Evolutionary conservation across 2,329 filamentous ascomycete species (phyloP), one percentile per base, ranked within the genome.

Genomic region (Huntiella abstrusa): DNA sequence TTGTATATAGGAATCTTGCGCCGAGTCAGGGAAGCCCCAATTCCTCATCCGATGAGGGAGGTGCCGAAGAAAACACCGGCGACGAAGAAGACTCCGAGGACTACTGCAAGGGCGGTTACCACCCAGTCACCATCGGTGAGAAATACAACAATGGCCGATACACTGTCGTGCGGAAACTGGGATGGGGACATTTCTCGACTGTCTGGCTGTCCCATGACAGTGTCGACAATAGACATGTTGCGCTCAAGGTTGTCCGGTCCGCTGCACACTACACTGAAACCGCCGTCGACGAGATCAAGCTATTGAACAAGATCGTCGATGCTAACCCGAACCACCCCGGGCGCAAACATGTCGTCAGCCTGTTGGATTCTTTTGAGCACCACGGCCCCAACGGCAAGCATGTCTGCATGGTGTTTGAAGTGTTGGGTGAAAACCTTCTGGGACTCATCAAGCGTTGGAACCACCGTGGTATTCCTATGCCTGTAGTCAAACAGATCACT

Each of bases 361-460:
- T 98, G 35, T 73, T 96, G 55, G 88, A 96, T 63, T 94, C 85
- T 0, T 98, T 98, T 61, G 88, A 95, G 60, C 91, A 96, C 66
- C 92, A 92, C 62, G 91, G 91, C 7, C 88, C 88, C 38, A 92
- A 98, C 58, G 91, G 91, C 41, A 82, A 85, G 44, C 91, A 98
- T 59, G 86, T 96, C 49, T 98, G 91, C 68, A 96, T 98, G 88
- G 91, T 98, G 5, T 98, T 98, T 56, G 91, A 98, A 62, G 91
- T 98, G 3, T 65, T 98, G 48, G 91, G 91, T 46, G 87, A 96
- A 70, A 96, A 96, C 59, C 64, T 96, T 52, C 67, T 96, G 45
- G 88, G 91, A 19, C 65, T 98, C 59, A 95, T 98, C 70, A 96
- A 96, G 74, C 79, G 84, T 56, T 96, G 88, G 87, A 95, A 96